Conservation (phyloP, 192 early-diverging fungal species). For the Coemansia sp. region DNA sequence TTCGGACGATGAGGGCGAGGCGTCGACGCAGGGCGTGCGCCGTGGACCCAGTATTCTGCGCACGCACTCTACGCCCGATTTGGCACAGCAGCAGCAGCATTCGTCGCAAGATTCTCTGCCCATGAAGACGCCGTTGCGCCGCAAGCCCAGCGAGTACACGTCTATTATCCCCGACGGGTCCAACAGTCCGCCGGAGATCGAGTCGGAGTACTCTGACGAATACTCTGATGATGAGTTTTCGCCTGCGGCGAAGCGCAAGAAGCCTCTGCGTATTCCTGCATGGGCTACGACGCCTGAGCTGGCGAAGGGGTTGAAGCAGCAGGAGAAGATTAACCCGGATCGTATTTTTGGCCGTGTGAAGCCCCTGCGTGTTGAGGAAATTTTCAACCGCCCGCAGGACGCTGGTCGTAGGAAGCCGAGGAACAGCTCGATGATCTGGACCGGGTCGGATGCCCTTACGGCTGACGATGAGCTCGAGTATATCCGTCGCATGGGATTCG, state of each 20-base stretch:
- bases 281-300: slow-evolving; percentile 55
- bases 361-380: slow-evolving; percentile 47
- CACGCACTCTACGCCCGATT: slow-evolving; percentile 33
- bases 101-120: slow-evolving; percentile 1
- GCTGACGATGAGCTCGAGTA: slow-evolving; percentile 48
- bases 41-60: slow-evolving; percentile 15
- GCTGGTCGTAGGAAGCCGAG: slow-evolving; percentile 35
- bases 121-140: slow-evolving; percentile 7
- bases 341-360: slow-evolving; percentile 48
- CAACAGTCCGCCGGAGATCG: slow-evolving; percentile 44
- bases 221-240: slow-evolving; percentile 53
- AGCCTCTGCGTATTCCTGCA: slow-evolving; percentile 37
- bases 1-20: slow-evolving; percentile 31
- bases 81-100: slow-evolving; percentile 7
- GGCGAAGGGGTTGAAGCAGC: slow-evolving; percentile 29
- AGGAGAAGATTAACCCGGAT: slow-evolving; percentile 48
- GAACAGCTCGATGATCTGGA: slow-evolving; percentile 54
- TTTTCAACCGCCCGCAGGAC: slow-evolving; percentile 35
- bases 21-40: neutral
- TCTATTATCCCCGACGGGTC: slow-evolving; percentile 39
- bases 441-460: slow-evolving; percentile 43
- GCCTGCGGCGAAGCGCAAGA: slow-evolving; percentile 40
- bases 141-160: slow-evolving; percentile 29
- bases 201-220: slow-evolving; percentile 50
- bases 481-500: slow-evolving; percentile 52